phyloP scores from a whole-genome alignment of 495 filamentous ascomycete species.

The Penicillium silybi region DNA sequence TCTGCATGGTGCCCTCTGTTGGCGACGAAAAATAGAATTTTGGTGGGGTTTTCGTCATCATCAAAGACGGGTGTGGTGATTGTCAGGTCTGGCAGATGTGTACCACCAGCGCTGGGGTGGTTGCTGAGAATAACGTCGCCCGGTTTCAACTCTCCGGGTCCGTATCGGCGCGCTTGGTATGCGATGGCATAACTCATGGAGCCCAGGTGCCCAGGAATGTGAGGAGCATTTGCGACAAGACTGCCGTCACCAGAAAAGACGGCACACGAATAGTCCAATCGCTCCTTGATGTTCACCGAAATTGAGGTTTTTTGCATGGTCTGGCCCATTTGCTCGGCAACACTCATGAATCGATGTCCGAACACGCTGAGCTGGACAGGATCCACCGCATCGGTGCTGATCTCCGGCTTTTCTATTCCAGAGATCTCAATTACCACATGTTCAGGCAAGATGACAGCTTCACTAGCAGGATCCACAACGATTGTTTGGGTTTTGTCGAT shows the following conservation, averaged over 20 bases:
- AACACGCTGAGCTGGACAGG: conserved; percentile 90
- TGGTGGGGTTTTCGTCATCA: conserved; percentile 45
- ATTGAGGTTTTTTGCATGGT: conserved; percentile 89
- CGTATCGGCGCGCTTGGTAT: conserved; percentile 73
- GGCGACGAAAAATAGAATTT: conserved; percentile 90
- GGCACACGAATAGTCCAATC: conserved; percentile 87
- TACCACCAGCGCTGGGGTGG: conserved; percentile 78
- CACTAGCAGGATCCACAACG: conserved; percentile 71
- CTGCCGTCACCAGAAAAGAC: conserved; percentile 77
- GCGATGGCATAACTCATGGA: conserved; percentile 85
- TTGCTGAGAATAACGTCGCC: conserved; percentile 92
- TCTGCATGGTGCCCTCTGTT: conserved; percentile 75
- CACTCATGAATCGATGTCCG: conserved; percentile 89
- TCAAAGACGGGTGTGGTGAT: conserved; percentile 81
- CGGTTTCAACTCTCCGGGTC: conserved; percentile 74
- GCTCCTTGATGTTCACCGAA: conserved; percentile 89
- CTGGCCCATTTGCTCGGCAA: conserved; percentile 90
- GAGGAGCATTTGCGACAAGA: conserved; percentile 76
- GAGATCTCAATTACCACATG: conserved; percentile 71
- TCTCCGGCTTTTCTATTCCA: conserved; percentile 58
- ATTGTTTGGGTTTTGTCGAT: conserved; percentile 95
- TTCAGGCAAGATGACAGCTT: conserved; percentile 49
- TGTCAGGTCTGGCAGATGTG: conserved; percentile 83
- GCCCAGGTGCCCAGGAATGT: conserved; percentile 82
- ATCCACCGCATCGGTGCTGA: conserved; percentile 43